phyloP scores from a whole-genome alignment of 805 yeast genomes.

The Millerago galiae region DNA sequence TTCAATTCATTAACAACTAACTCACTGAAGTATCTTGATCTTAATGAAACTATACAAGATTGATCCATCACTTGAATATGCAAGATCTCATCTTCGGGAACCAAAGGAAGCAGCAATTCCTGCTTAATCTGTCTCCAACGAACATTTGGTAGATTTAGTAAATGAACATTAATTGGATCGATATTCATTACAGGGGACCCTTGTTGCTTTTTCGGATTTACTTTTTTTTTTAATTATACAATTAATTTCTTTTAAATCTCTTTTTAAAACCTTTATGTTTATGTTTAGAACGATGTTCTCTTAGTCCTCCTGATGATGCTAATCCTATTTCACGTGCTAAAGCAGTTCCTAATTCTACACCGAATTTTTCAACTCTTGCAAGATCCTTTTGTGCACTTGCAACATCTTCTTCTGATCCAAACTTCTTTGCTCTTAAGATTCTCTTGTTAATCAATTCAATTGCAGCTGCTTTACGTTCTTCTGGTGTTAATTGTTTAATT shows the following conservation, averaged over 20 bases:
- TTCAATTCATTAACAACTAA: constrained; percentile 9
- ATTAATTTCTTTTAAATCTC: not conserved
- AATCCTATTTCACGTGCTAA: constrained; percentile 51
- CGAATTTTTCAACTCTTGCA: constrained; percentile 76
- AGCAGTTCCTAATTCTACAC: constrained; percentile 61
- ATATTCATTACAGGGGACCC: not conserved
- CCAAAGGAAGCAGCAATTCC: constrained; percentile 11
- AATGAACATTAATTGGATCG: constrained; percentile 9
- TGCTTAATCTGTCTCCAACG: constrained; percentile 21
- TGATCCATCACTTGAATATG: constrained; percentile 17
- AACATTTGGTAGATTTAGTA: constrained; percentile 17
- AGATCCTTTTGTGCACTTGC: constrained; percentile 54
- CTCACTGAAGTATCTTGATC: constrained; percentile 7
- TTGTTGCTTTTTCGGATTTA: not conserved
- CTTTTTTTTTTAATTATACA: not conserved
- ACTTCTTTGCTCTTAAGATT: constrained; percentile 68
- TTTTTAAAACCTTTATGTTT: not conserved
- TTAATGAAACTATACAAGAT: constrained; percentile 11
- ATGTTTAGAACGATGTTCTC: constrained; percentile 3
- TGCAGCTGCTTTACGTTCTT: constrained; percentile 64
- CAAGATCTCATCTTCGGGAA: constrained; percentile 16
- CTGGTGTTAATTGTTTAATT: constrained; percentile 43
- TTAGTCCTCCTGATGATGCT: not conserved
- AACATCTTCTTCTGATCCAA: constrained; percentile 55
- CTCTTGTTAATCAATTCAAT: constrained; percentile 61